These are phyloP conservation scores for Clohesyomyces aquaticus DNA, from an alignment of 495 filamentous ascomycete genomes.

Conservation along the genomic window DNA sequence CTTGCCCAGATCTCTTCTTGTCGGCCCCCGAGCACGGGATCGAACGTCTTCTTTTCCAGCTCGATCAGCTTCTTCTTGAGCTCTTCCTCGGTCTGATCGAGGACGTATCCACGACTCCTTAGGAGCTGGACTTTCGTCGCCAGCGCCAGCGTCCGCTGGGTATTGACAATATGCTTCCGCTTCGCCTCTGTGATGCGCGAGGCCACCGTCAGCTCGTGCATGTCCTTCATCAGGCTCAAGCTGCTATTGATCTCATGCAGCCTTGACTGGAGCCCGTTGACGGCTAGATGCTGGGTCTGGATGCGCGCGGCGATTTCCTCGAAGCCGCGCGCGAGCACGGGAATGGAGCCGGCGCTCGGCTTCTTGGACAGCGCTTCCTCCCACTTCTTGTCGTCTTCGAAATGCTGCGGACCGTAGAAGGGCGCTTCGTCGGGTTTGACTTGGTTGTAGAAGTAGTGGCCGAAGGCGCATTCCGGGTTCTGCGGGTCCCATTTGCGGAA, in stretches of 20 bases:
- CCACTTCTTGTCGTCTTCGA: slow-evolving; percentile 85
- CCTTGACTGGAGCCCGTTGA: slow-evolving; percentile 73
- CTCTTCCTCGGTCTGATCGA: slow-evolving; percentile 89
- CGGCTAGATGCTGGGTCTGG: slow-evolving; percentile 71
- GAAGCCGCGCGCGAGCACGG: slow-evolving; percentile 72
- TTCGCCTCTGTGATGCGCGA: slow-evolving; percentile 79
- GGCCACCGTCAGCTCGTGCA: slow-evolving; percentile 79
- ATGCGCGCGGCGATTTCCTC: slow-evolving; percentile 74
- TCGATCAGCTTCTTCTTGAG: slow-evolving; percentile 79
- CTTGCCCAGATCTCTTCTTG: slow-evolving; percentile 97
- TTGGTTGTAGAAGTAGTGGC: slow-evolving; percentile 92
- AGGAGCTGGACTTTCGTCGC: slow-evolving; percentile 91
- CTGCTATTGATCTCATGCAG: slow-evolving; percentile 90
- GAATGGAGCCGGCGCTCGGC: slow-evolving; percentile 75
- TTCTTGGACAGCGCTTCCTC: slow-evolving; percentile 88
- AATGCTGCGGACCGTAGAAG: slow-evolving; percentile 75
- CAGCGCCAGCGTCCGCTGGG: slow-evolving; percentile 78
- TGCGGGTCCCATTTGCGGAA: slow-evolving; percentile 81
- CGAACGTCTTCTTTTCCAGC: slow-evolving; percentile 75
- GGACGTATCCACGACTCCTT: slow-evolving; percentile 87
- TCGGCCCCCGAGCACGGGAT: slow-evolving; percentile 80
- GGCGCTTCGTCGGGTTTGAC: slow-evolving; percentile 77
- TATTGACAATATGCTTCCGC: slow-evolving; percentile 77
- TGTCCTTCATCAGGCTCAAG: slow-evolving; percentile 74
- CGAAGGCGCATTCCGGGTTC: slow-evolving; percentile 74